Base-by-base conservation (phyloP, 345 rosid genomes). In the Salix caprea region DNA sequence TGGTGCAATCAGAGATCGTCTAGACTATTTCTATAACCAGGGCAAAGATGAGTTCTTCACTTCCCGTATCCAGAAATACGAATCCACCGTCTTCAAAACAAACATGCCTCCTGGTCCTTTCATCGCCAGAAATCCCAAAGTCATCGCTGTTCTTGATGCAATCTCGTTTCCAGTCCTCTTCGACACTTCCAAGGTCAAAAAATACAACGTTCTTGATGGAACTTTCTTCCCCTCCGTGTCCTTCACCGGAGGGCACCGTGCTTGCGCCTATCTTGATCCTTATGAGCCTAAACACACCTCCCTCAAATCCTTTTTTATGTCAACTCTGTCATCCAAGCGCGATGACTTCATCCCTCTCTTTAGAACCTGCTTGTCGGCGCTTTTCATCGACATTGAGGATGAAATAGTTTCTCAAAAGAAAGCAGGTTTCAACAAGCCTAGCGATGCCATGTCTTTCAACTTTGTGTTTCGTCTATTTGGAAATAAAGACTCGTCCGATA, bases 101-200 rank as follows among this genome's bases (percentile, higher is more conserved):
- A 86, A 88, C 78, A 84, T 88, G 86, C 89, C 90, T 21, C 90
- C 89, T 9, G 90, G 90, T 12, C 90, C 88, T 6, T 86, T 86
- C 83, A 79, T 86, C 64, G 40, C 90, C 18, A 1, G 7, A 6
- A 50, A 74, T 74, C 65, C 90, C 12, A 64, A 32, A 0, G 89
- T 86, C 18, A 58, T 86, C 4, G 72, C 82, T 13, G 62, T 86
- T 24, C 89, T 86, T 8, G 89, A 88, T 12, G 81, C 83, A 3
- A 13, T 74, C 66, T 84, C 87, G 6, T 88, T 88, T 54, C 83
- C 86, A 0, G 4, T 86, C 76, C 88, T 88, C 13, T 81, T 86
- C 54, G 91, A 86, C 81, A 74, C 67, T 0, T 78, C 84, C 8
- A 84, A 83, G 44, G 89, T 88, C 34, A 88, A 85, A 18, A 88